Evolutionary conservation across 169 alveolate genomes (phyloP), one percentile per base, ranked within the genome.

Genomic region (Neospora caninum): DNA sequence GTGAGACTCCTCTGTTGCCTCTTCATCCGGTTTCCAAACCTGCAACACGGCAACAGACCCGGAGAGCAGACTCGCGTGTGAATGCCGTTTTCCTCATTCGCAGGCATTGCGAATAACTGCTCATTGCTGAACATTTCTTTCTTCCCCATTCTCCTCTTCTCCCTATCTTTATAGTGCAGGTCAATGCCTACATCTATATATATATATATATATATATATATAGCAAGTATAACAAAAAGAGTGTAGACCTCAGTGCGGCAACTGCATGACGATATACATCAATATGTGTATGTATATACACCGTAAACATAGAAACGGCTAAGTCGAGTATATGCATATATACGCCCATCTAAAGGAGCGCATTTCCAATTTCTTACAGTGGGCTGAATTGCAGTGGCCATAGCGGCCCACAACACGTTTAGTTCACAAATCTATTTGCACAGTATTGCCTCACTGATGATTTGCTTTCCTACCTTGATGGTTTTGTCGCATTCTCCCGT

Each of bases 401-500:
- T 27, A 69, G 58, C 58, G 58, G 58, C 13, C 58, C 13, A 49
- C 58, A 4, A 49, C 58, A 7, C 58, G 58, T 13, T 49, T 49
- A 4, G 13, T 10, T 27, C 82, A 20, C 82, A 4, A 10, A 20
- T 34, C 82, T 69, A 34, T 27, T 20, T 18, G 10, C 38, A 34
- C 38, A 20, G 16, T 20, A 69, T 6, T 34, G 82, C n/a, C 41
- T 69, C 41, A 6, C n/a, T 31, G n/a, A 20, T 20, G 82, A 27
- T 9, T 10, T 69, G 86, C 4, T 18, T n/a, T 20, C 86, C 45
- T 78, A 99, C 98, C 97, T 99, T 99, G 82, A 99, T 99, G 22
- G 99, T 98, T 96, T 99, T 99, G 96, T 99, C 99, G 88, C 99
- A 99, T 93, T 99, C 99, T 27, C 99, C 99, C 38, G 99, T 99